Evolutionary conservation across 2,329 filamentous ascomycete species (phyloP).

Genomic region (Hypoxylon sp.): DNA sequence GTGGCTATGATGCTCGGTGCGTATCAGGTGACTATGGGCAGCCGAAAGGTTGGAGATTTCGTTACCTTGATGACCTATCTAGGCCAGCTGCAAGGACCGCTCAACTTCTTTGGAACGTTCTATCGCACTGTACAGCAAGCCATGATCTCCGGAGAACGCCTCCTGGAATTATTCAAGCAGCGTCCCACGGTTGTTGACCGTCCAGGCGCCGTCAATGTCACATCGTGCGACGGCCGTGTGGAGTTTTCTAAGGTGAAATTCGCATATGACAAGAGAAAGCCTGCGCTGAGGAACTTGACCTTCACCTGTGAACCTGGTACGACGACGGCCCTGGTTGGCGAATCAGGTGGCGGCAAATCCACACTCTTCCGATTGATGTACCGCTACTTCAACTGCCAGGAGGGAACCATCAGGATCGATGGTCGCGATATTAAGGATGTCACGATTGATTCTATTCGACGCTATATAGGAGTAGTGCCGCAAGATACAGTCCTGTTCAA

Average conservation of each 20-base stretch:
- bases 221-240: slow-evolving; percentile 83
- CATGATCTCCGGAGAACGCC: slow-evolving; percentile 96
- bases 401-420: slow-evolving; percentile 87
- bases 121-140: slow-evolving; percentile 96
- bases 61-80: slow-evolving; percentile 82
- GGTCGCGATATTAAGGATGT: slow-evolving; percentile 86
- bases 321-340: slow-evolving; percentile 94
- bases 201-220: slow-evolving; percentile 73
- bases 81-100: slow-evolving; percentile 82
- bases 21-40: slow-evolving; percentile 79
- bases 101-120: slow-evolving; percentile 94
- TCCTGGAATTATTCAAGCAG: slow-evolving; percentile 97
- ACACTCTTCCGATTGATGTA: slow-evolving; percentile 96
- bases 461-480: slow-evolving; percentile 94
- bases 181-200: slow-evolving; percentile 90
- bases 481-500: slow-evolving; percentile 98
- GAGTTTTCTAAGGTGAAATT: slow-evolving; percentile 92
- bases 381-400: slow-evolving; percentile 91
- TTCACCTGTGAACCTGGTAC: slow-evolving; percentile 92
- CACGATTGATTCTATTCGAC: slow-evolving; percentile 93
- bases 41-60: slow-evolving; percentile 78
- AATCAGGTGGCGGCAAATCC: slow-evolving; percentile 97
- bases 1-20: slow-evolving; percentile 80
- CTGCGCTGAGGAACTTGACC: slow-evolving; percentile 84
- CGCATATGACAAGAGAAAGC: slow-evolving; percentile 87